These are phyloP conservation scores for Trichoderma aggressivum DNA, from an alignment of 2,329 filamentous ascomycete genomes.

Conservation along the genomic window DNA sequence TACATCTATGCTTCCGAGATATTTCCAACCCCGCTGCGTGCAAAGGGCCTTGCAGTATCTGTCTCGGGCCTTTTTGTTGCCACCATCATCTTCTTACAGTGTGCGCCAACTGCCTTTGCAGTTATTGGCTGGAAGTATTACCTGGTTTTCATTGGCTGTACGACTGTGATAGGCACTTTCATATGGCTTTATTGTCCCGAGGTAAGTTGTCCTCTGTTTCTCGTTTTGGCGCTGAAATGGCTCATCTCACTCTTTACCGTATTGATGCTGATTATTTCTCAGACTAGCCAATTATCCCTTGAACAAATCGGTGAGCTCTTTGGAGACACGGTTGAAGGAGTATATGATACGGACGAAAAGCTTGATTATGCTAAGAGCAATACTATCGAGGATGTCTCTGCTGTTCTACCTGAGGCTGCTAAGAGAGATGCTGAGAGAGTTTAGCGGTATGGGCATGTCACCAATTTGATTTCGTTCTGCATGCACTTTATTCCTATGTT, in stretches of 20 bases:
- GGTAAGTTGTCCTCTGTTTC: background rate
- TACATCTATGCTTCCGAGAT: background rate
- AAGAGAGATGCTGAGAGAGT: background rate
- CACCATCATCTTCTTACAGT: background rate
- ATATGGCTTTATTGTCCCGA: constrained; percentile 1
- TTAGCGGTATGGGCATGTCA: too few species aligned
- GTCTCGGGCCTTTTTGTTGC: background rate
- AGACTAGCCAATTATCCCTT: background rate
- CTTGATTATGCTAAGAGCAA: background rate
- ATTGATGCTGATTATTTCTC: background rate
- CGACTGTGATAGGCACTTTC: background rate
- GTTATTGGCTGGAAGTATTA: constrained; percentile 12
- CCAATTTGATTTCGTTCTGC: too few species aligned
- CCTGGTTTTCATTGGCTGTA: background rate
- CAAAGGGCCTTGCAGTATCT: background rate
- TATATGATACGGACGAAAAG: background rate
- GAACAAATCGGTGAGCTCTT: constrained; percentile 2
- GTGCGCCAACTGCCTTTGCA: constrained; percentile 1
- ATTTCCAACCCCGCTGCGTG: background rate
- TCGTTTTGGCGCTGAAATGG: too few species aligned
- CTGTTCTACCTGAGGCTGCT: background rate
- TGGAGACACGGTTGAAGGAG: background rate
- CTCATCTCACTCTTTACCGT: background rate
- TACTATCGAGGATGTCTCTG: background rate
- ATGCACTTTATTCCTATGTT: too few species aligned